phyloP scores from a whole-genome alignment of 176 grass and related monocot genomes.

The Bonia amplexicaulis region DNA sequence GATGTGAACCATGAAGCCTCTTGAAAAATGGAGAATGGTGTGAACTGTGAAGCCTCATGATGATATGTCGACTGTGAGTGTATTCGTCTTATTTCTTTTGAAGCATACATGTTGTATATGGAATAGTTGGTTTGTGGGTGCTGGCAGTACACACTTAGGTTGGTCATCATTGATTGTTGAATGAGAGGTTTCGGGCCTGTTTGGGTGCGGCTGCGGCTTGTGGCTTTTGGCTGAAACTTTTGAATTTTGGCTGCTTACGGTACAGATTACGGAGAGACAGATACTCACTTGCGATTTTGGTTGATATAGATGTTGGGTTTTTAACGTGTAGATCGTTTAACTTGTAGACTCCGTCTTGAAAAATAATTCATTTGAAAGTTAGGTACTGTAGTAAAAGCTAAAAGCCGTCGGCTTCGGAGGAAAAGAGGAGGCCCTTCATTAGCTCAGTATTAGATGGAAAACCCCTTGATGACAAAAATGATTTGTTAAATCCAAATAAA shows the following conservation, averaged over 20 bases:
- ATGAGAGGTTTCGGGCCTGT: neutral
- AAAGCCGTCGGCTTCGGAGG: no score
- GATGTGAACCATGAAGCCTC: constrained; percentile 8
- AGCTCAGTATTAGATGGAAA: neutral
- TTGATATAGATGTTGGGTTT: no score
- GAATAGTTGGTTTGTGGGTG: neutral
- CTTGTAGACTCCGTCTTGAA: no score
- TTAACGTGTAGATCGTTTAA: no score
- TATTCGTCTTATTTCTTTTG: neutral
- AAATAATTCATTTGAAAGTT: no score
- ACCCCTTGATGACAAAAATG: neutral
- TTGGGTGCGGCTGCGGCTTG: no score
- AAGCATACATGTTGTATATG: neutral
- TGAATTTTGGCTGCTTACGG: no score
- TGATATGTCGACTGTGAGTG: constrained; percentile 5
- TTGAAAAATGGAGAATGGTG: constrained; percentile 35
- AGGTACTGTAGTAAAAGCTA: no score
- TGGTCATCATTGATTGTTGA: neutral
- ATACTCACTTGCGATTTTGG: no score
- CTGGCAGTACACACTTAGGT: neutral
- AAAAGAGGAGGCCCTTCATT: no score
- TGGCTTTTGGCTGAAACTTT: no score
- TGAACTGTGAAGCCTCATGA: constrained; percentile 22
- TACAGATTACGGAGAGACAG: no score
- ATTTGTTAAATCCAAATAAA: neutral